A percentile compares a stretch with the other conserved stretches of the same genome.
These are phyloP conservation scores for Dissoconium aciculare DNA, from an alignment of 2,329 filamentous ascomycete genomes.

Conservation along the genomic window DNA sequence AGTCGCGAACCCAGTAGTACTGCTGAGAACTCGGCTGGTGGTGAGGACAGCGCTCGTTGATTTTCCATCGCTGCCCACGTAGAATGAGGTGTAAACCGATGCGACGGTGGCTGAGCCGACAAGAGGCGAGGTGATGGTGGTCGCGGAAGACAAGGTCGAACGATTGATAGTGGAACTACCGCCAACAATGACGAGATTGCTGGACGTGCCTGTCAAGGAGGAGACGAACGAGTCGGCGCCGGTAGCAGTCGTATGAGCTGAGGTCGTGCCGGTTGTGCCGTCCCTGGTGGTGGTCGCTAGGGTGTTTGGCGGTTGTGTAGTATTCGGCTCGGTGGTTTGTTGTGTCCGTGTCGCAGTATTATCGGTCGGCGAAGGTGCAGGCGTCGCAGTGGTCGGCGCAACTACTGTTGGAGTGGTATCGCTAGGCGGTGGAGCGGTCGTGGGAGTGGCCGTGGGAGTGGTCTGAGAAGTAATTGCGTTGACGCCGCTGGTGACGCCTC, in stretches of 20 bases:
- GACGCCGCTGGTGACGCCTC: slow-evolving; percentile 5
- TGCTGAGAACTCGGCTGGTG: slow-evolving; percentile 25
- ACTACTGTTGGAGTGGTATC: slow-evolving; percentile 4
- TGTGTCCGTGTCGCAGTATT: slow-evolving; percentile 2
- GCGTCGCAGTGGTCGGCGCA: slow-evolving; percentile 4
- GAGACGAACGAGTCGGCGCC: slow-evolving; percentile 4
- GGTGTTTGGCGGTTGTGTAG: slow-evolving; percentile 2
- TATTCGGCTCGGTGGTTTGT: slow-evolving; percentile 1
- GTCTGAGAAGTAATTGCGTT: slow-evolving; percentile 2
- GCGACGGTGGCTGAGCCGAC: slow-evolving; percentile 28
- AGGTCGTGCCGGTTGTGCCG: not conserved
- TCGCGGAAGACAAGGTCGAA: slow-evolving; percentile 19
- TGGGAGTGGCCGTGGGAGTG: slow-evolving; percentile 7
- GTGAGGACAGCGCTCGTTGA: slow-evolving; percentile 25
- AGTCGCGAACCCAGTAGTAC: slow-evolving; percentile 34
- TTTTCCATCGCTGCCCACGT: slow-evolving; percentile 26
- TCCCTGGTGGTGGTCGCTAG: slow-evolving; percentile 5
- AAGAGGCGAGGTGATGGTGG: slow-evolving; percentile 28
- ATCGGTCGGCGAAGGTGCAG: slow-evolving; percentile 6
- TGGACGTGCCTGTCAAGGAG: slow-evolving; percentile 9
- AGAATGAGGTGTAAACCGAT: slow-evolving; percentile 28
- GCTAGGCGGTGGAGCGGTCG: slow-evolving; percentile 7
- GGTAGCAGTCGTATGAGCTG: not conserved
- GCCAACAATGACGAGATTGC: slow-evolving; percentile 16
- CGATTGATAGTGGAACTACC: slow-evolving; percentile 23